A percentile compares a stretch with the other conserved stretches of the same genome.
phyloP scores from a whole-genome alignment of 2,329 filamentous ascomycete species.

The Penicillium aurantiogriseum region DNA sequence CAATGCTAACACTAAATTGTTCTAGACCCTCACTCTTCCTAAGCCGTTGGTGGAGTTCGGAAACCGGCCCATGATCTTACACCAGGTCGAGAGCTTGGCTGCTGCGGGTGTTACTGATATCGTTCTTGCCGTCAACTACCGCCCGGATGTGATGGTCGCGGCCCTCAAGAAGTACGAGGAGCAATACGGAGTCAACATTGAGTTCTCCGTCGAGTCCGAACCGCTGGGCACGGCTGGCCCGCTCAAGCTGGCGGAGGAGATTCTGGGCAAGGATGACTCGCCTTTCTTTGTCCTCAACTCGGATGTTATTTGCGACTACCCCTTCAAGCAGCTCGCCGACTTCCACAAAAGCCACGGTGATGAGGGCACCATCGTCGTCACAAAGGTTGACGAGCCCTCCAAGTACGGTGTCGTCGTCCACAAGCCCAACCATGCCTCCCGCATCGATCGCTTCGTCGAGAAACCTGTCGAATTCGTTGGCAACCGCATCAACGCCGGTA shows the following conservation, averaged over 20 bases:
- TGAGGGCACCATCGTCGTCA: slow-evolving; percentile 96
- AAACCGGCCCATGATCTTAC: slow-evolving; percentile 98
- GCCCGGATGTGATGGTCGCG: slow-evolving; percentile 95
- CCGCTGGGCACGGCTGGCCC: slow-evolving; percentile 93
- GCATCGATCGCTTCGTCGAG: slow-evolving; percentile 98
- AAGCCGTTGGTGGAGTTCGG: slow-evolving; percentile 98
- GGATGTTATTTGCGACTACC: slow-evolving; percentile 97
- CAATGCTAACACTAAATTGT: slow-evolving; percentile 17
- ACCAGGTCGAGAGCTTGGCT: slow-evolving; percentile 94
- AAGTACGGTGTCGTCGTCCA: slow-evolving; percentile 99
- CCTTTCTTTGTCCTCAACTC: slow-evolving; percentile 99
- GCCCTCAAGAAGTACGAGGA: slow-evolving; percentile 92
- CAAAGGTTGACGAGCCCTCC: slow-evolving; percentile 97
- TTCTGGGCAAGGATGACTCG: slow-evolving; percentile 85
- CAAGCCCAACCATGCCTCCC: slow-evolving; percentile 84
- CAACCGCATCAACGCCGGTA: slow-evolving; percentile 97
- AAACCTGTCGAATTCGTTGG: slow-evolving; percentile 98
- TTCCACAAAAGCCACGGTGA: slow-evolving; percentile 94
- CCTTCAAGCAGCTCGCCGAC: slow-evolving; percentile 81
- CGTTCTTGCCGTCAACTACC: slow-evolving; percentile 97
- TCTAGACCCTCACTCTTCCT: slow-evolving; percentile 87
- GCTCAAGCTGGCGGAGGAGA: slow-evolving; percentile 89
- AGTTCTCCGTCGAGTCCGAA: slow-evolving; percentile 95
- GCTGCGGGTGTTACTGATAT: slow-evolving; percentile 95
- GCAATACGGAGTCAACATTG: slow-evolving; percentile 90